A percentile compares a stretch with the other conserved stretches of the same genome.
Conservation (phyloP, 306 rosid genomes). For the Ziziphus jujuba region DNA sequence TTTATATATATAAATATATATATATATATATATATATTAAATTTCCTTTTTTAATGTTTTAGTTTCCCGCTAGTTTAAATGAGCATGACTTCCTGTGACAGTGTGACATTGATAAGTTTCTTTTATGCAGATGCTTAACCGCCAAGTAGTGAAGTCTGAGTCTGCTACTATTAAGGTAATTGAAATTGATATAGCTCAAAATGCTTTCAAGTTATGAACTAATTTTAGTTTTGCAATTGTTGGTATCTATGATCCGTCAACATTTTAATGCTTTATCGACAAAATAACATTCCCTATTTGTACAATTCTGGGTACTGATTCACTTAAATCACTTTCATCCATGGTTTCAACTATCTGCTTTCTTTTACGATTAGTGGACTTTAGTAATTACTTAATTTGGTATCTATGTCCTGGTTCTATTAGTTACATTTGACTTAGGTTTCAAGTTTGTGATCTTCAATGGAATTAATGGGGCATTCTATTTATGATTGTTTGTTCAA, state of each 20-base stretch:
- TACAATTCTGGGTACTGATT: too few relatives aligned
- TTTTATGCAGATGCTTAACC: slow-evolving; percentile 71
- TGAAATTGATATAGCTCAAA: slow-evolving; percentile 1
- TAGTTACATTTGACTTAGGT: too few relatives aligned
- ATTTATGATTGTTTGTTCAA: too few relatives aligned
- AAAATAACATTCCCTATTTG: too few relatives aligned
- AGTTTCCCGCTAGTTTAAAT: neutral
- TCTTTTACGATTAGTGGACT: neutral
- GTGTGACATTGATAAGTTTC: slow-evolving; percentile 22
- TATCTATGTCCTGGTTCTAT: too few relatives aligned
- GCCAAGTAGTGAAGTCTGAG: slow-evolving; percentile 96
- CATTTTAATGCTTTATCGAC: too few relatives aligned
- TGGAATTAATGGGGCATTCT: too few relatives aligned
- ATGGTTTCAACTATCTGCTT: neutral
- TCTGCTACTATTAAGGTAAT: slow-evolving; percentile 90
- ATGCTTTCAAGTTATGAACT: too few relatives aligned
- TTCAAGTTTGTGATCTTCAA: too few relatives aligned
- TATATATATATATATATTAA: too few relatives aligned
- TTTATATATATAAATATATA: too few relatives aligned
- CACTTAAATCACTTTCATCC: too few relatives aligned
- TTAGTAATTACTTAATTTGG: neutral
- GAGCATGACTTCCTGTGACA: neutral
- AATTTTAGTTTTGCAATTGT: slow-evolving; percentile 7
- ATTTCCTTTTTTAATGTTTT: neutral
- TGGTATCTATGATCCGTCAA: neutral